A percentile compares a stretch with the other conserved stretches of the same genome.
Conservation (phyloP, 805 yeast species). For the Candida oleophila region DNA sequence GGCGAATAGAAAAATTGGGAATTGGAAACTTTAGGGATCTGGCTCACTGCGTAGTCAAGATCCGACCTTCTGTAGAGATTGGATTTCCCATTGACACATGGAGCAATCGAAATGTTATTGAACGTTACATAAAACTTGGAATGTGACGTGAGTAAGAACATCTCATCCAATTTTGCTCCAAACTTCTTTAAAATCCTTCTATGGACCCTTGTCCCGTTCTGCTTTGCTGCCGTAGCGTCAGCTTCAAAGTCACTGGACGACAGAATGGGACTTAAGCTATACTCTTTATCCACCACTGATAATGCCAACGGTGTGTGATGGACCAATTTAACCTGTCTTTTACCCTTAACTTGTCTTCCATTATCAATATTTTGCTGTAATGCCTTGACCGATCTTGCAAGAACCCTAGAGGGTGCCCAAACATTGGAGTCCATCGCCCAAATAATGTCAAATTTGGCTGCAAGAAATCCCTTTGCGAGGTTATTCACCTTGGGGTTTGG, state of each 20-base stretch:
- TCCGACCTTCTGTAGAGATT: conserved; percentile 71
- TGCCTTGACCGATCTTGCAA: conserved; percentile 61
- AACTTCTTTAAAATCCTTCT: conserved; percentile 21
- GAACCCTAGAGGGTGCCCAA: conserved; percentile 66
- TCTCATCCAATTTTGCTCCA: conserved; percentile 78
- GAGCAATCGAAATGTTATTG: conserved; percentile 72
- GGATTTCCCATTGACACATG: conserved; percentile 90
- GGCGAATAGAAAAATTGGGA: conserved; percentile 32
- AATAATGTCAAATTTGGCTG: conserved; percentile 67
- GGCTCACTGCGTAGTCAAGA: conserved; percentile 55
- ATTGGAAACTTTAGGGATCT: conserved; percentile 21
- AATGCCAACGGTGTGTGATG: conserved; percentile 80
- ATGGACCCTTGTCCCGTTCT: neutral
- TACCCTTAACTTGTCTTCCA: conserved; percentile 33
- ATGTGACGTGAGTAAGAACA: conserved; percentile 82
- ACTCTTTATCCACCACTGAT: conserved; percentile 31
- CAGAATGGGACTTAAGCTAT: conserved; percentile 16
- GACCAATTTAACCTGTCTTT: conserved; percentile 58
- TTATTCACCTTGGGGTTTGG: conserved; percentile 91
- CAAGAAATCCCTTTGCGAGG: conserved; percentile 72
- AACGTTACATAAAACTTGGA: conserved; percentile 80
- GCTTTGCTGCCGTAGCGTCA: neutral
- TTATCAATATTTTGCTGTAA: conserved; percentile 50
- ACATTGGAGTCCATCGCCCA: conserved; percentile 90
- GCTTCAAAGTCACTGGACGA: conserved; percentile 1